Evolutionary conservation across 495 filamentous ascomycete species (phyloP), one percentile per base, ranked within the genome.

Genomic region (Podospora sp.): DNA sequence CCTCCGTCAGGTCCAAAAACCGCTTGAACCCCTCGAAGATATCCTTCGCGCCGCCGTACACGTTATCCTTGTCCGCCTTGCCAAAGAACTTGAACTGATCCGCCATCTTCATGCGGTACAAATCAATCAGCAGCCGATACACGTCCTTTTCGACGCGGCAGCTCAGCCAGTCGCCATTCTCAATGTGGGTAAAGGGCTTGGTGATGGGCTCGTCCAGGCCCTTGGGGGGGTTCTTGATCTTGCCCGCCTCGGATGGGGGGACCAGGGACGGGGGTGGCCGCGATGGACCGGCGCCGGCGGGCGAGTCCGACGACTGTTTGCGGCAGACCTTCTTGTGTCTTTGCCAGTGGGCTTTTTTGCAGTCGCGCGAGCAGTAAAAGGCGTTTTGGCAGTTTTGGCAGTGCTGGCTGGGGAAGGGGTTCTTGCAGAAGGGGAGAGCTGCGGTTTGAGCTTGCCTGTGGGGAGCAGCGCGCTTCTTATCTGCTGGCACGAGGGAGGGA

Each of bases 121-220:
- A 56, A 67, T 86, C 83, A 63, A 85, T 79, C 26, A 86, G 76
- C 0, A 85, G 76, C 46, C 71, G 73, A 70, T 75, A 82, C 12
- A 81, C 77, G 33, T 83, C 82, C 49, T 71, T 67, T 62, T 83
- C 71, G 4, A 81, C 68, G 27, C 79, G 77, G 56, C 72, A 69
- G 70, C 81, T 73, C 5, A 83, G 77, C 62, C 69, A 83, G 16
- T 70, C 79, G 52, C 68, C 65, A 24, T 67, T 59, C 22, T 70
- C 59, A 49, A 82, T 71, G 51, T 68, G 68, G 16, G 69, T 68
- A 65, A 78, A 78, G 40, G 76, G 71, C n/a, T 72, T 69, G 2
- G 46, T 11, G 25, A 72, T 35, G 16, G 55, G 57, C 22, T 49
- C 16, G 11, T 66, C 68, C 1, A 73, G 62, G 14, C 65, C 70